phyloP scores from a whole-genome alignment of 768 basidiomycete species.

The Cystofilobasidium bisporidii region DNA sequence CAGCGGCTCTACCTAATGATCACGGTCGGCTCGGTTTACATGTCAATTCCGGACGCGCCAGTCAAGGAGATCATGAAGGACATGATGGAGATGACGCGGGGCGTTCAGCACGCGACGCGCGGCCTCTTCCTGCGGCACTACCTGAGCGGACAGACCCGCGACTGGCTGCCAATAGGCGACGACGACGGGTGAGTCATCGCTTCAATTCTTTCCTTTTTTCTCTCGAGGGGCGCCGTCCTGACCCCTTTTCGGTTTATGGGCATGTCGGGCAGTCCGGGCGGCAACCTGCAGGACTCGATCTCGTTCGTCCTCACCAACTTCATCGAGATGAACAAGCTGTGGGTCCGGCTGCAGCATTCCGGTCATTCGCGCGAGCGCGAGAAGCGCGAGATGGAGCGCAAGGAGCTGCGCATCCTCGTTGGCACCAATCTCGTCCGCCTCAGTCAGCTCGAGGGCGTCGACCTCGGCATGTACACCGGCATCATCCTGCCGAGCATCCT shows the following conservation, averaged over 20 bases:
- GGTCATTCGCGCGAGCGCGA: constrained; percentile 95
- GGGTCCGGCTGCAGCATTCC: constrained; percentile 96
- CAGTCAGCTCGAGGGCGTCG: constrained; percentile 91
- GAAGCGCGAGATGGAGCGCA: constrained; percentile 91
- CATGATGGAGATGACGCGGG: constrained; percentile 99
- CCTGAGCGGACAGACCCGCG: constrained; percentile 90
- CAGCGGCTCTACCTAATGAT: constrained; percentile 74
- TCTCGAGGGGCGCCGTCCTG: not conserved
- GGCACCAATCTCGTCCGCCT: constrained; percentile 95
- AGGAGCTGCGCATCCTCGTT: constrained; percentile 88
- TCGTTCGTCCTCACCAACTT: constrained; percentile 95
- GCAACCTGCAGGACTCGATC: constrained; percentile 89
- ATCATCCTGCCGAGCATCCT: constrained; percentile 83
- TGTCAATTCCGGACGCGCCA: constrained; percentile 94
- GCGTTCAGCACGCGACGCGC: constrained; percentile 92
- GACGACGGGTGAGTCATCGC: constrained; percentile 58
- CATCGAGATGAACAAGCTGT: constrained; percentile 99
- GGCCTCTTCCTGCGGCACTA: constrained; percentile 94
- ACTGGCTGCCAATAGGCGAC: constrained; percentile 79
- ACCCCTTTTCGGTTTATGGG: not conserved
- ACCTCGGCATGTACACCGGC: constrained; percentile 77
- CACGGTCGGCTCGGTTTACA: constrained; percentile 97
- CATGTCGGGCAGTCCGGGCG: constrained; percentile 53
- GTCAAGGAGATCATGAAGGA: constrained; percentile 99
- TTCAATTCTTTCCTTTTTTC: not conserved